Evolutionary conservation across 164 flowering plant genomes (phyloP).

Genomic region (Vitis labrusca): DNA sequence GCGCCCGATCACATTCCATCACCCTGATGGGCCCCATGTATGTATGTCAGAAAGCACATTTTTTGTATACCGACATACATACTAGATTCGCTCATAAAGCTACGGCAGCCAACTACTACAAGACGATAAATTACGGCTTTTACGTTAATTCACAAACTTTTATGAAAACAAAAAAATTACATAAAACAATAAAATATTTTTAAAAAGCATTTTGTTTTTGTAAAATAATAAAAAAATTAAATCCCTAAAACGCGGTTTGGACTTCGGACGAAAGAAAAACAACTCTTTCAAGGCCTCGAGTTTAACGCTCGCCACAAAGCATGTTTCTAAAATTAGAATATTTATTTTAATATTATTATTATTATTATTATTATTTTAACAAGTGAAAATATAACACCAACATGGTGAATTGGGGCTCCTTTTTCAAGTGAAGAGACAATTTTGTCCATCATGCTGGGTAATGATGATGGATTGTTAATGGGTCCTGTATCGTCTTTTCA

Average conservation of each 20-base stretch:
- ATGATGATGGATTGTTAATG: no score
- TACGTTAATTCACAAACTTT: background rate
- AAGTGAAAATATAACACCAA: background rate
- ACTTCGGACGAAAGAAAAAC: background rate
- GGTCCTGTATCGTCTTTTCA: background rate
- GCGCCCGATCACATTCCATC: no score
- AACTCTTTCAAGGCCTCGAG: background rate
- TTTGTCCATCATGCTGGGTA: background rate
- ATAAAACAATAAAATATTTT: background rate
- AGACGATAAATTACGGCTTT: constrained; percentile 4
- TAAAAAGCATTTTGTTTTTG: background rate
- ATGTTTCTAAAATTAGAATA: constrained; percentile 1
- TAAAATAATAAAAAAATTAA: background rate
- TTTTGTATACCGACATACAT: background rate
- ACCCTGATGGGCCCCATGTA: background rate
- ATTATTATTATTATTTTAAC: background rate
- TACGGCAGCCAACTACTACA: background rate
- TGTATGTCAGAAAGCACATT: background rate
- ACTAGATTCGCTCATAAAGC: background rate
- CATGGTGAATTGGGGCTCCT: no score
- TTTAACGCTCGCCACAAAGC: background rate
- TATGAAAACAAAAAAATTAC: background rate
- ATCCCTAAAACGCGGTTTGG: background rate
- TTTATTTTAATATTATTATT: background rate
- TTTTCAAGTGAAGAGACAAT: background rate